Evolutionary conservation across 2,329 filamentous ascomycete genomes (phyloP).

Genomic region (Xylaria hypoxylon): DNA sequence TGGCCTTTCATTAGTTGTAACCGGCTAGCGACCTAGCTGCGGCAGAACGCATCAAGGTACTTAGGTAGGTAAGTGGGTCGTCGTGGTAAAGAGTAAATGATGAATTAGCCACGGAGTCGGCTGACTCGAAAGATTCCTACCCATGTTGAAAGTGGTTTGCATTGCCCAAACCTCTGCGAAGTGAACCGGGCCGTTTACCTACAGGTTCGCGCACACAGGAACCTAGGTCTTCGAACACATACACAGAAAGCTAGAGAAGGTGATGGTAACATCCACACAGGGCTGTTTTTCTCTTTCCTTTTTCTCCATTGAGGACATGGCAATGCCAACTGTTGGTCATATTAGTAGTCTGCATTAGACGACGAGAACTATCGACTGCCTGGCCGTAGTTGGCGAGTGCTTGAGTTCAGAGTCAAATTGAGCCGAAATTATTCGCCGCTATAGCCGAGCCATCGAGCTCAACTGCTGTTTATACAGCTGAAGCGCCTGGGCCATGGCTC

Average conservation of each 20-base stretch:
- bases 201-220: slow-evolving; percentile 13
- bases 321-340: background rate
- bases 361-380: background rate
- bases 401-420: background rate
- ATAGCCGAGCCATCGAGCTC: background rate
- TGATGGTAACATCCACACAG: slow-evolving; percentile 10
- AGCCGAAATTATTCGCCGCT: background rate
- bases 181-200: slow-evolving; percentile 26
- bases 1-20: slow-evolving; percentile 16
- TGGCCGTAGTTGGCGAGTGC: background rate
- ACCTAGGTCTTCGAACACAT: slow-evolving; percentile 3
- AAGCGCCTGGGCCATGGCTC: background rate
- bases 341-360: slow-evolving; percentile 1
- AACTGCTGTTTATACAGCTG: background rate
- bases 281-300: background rate
- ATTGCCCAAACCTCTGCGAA: slow-evolving; percentile 13
- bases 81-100: slow-evolving; percentile 8
- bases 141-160: slow-evolving; percentile 16
- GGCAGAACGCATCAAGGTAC: slow-evolving; percentile 32
- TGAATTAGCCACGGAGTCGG: slow-evolving; percentile 13
- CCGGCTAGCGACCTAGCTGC: slow-evolving; percentile 35
- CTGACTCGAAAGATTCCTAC: slow-evolving; percentile 16
- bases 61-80: slow-evolving; percentile 30
- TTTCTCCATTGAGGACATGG: background rate
- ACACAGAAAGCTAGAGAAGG: slow-evolving; percentile 2